phyloP scores from a whole-genome alignment of 2,329 filamentous ascomycete genomes.

The Balansia obtecta region DNA sequence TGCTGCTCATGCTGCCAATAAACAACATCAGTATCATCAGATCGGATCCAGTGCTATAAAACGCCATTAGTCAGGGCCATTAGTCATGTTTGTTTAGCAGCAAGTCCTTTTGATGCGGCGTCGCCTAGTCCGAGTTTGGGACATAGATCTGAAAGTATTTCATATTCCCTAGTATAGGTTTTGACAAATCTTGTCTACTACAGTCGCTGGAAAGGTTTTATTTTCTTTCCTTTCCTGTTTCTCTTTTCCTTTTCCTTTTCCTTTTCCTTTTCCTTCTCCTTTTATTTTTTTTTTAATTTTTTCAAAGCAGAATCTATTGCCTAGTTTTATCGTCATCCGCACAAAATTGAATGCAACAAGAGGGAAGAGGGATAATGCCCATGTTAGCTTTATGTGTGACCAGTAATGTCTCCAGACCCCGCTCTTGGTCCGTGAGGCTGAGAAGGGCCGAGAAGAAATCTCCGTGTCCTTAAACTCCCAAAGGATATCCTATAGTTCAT shows the following conservation, averaged over 20 bases:
- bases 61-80: background rate
- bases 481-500: background rate
- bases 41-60: background rate
- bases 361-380: background rate
- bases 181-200: background rate
- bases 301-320: background rate
- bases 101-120: too few relatives aligned
- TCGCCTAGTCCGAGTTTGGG: too few relatives aligned
- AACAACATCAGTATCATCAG: too few relatives aligned
- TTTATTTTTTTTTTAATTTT: too few relatives aligned
- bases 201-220: background rate
- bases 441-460: conserved; percentile 1
- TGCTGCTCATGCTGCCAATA: background rate
- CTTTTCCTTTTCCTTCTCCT: too few relatives aligned
- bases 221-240: too few relatives aligned
- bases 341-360: background rate
- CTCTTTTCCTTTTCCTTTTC: too few relatives aligned
- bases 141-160: too few relatives aligned
- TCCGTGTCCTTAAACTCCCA: background rate
- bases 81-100: background rate
- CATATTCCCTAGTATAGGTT: too few relatives aligned
- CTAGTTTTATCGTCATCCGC: background rate
- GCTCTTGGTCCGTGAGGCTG: background rate
- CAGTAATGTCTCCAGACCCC: background rate
- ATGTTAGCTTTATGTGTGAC: background rate